phyloP scores from a whole-genome alignment of 305 asterid genomes.

The Solanum aculeatissimum region DNA sequence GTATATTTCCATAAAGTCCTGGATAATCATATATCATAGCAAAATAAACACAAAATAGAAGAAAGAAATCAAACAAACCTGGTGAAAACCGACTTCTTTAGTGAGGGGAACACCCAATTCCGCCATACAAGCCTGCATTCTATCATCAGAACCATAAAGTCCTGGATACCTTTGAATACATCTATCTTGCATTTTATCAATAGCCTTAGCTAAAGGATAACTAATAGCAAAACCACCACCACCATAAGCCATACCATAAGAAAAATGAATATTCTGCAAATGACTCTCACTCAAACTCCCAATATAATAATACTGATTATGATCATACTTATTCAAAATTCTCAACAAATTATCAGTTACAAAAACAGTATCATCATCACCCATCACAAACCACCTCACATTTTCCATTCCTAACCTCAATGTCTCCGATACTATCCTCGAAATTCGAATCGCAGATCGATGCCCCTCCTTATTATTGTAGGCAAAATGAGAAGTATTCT shows the following conservation, averaged over 20 bases:
- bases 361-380: conserved; percentile 68
- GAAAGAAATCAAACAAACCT: conserved; percentile 20
- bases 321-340: conserved; percentile 51
- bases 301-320: conserved; percentile 47
- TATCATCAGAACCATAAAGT: conserved; percentile 56
- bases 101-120: conserved; percentile 77
- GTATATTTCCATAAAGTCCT: background rate
- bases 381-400: conserved; percentile 67
- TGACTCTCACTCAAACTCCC: conserved; percentile 32
- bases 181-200: conserved; percentile 51
- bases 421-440: conserved; percentile 16
- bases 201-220: conserved; percentile 52
- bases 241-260: conserved; percentile 61
- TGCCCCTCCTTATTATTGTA: conserved; percentile 5
- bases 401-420: conserved; percentile 10
- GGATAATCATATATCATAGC: background rate
- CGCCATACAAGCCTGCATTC: conserved; percentile 68
- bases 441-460: conserved; percentile 18
- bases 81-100: conserved; percentile 62
- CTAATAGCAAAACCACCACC: conserved; percentile 79
- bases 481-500: conserved; percentile 3
- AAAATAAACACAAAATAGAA: background rate
- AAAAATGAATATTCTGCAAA: conserved; percentile 18
- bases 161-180: conserved; percentile 55
- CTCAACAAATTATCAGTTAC: conserved; percentile 54